Evolutionary conservation across 1,284 basidiomycete species (phyloP).

Genomic region (Leccinum solheimii): DNA sequence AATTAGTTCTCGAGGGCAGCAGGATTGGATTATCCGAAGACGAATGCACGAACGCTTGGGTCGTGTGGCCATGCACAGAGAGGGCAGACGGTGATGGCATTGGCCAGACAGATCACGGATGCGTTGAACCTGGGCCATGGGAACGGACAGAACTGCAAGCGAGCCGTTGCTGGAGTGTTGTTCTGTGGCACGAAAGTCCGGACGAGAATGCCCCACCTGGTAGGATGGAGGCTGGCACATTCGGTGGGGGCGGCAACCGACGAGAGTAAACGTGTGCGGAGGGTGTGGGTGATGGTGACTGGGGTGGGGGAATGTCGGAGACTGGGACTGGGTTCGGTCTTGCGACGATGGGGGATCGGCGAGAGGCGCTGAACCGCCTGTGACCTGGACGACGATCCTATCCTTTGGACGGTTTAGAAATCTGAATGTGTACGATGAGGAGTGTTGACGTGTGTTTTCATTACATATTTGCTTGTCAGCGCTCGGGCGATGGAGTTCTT

Average conservation of each 20-base stretch:
- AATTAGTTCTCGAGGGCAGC: conserved; percentile 37
- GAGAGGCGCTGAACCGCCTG: conserved; percentile 30
- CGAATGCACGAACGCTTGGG: conserved; percentile 6
- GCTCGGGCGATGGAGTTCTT: conserved; percentile 38
- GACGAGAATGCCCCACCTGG: conserved; percentile 23
- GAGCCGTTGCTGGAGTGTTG: conserved; percentile 19
- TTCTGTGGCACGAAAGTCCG: neutral
- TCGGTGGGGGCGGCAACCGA: conserved; percentile 28
- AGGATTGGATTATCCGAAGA: conserved; percentile 14
- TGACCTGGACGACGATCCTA: conserved; percentile 30
- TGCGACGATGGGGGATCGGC: conserved; percentile 23
- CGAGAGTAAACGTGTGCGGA: conserved; percentile 25
- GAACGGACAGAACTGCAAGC: conserved; percentile 25
- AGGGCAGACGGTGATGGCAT: conserved; percentile 11
- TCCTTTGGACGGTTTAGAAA: conserved; percentile 28
- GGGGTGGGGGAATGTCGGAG: conserved; percentile 39
- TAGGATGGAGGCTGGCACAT: conserved; percentile 2
- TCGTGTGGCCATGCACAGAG: conserved; percentile 27
- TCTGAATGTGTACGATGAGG: neutral
- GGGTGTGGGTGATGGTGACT: conserved; percentile 24
- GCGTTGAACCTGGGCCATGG: conserved; percentile 18
- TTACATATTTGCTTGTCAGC: neutral
- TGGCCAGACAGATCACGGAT: conserved; percentile 6
- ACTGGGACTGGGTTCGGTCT: conserved; percentile 24
- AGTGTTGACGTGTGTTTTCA: conserved; percentile 33